These are phyloP conservation scores for Barnettozyma wickerhamii DNA, from an alignment of 805 yeast species.

Conservation along the genomic window DNA sequence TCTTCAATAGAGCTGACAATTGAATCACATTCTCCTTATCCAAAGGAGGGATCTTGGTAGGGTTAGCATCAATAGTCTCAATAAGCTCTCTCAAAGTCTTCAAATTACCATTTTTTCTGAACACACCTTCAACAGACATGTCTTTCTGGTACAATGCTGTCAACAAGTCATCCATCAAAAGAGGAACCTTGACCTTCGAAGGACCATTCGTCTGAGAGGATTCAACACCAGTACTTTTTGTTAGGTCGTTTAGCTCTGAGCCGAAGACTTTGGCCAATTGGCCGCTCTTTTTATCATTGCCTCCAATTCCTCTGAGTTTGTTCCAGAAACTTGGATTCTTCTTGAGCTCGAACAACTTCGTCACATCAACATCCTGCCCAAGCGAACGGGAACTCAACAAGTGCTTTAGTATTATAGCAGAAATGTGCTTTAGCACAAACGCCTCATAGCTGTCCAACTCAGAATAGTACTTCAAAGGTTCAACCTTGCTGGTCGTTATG, in stretches of 20 bases:
- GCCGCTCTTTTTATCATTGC: constrained; percentile 21
- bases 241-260: constrained; percentile 62
- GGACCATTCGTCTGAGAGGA: constrained; percentile 86
- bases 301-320: constrained; percentile 28
- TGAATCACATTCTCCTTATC: constrained; percentile 82
- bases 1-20: constrained; percentile 87
- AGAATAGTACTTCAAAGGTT: constrained; percentile 50
- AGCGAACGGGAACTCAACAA: constrained; percentile 25
- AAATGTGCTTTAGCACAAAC: constrained; percentile 52
- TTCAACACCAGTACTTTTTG: constrained; percentile 71
- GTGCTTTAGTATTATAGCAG: constrained; percentile 46
- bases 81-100: constrained; percentile 71
- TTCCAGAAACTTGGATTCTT: constrained; percentile 43
- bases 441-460: constrained; percentile 58
- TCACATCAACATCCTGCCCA: constrained; percentile 34
- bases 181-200: constrained; percentile 72
- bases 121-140: constrained; percentile 93
- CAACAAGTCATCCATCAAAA: constrained; percentile 80
- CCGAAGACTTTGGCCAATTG: constrained; percentile 61
- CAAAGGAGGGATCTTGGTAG: constrained; percentile 67
- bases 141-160: constrained; percentile 84
- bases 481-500: constrained; percentile 3
- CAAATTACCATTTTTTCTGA: constrained; percentile 94
- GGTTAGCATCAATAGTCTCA: constrained; percentile 67
- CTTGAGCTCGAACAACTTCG: constrained; percentile 28